phyloP scores from a whole-genome alignment of 23 red algal species.

The Agarophyton chilense region DNA sequence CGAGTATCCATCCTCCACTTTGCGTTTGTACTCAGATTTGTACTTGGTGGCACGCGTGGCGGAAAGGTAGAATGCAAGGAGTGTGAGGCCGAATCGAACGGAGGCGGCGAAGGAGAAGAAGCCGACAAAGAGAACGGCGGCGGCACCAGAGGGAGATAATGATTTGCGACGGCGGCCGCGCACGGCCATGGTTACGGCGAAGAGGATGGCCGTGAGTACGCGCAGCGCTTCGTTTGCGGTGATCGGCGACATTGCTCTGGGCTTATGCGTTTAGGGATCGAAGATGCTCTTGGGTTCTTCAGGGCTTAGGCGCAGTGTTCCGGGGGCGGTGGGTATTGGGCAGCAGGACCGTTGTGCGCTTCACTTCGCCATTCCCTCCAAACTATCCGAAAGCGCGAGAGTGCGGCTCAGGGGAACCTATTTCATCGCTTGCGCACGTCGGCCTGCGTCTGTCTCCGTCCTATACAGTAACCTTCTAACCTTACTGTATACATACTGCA shows the following conservation, averaged over 20 bases:
- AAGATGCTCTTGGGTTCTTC: no score
- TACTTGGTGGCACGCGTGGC: slow-evolving; percentile 51
- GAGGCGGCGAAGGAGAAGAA: slow-evolving; percentile 42
- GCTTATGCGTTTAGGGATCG: background rate
- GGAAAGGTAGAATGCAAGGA: slow-evolving; percentile 48
- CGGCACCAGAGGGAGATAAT: slow-evolving; percentile 26
- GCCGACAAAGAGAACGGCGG: slow-evolving; percentile 58
- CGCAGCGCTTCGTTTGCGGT: background rate
- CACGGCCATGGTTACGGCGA: slow-evolving; percentile 11
- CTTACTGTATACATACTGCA: no score
- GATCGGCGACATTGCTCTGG: background rate
- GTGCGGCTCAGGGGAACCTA: no score
- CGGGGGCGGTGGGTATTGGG: no score
- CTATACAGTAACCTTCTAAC: no score
- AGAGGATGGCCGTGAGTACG: slow-evolving; percentile 1
- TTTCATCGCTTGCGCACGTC: no score
- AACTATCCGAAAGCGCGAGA: no score
- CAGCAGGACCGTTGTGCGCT: no score
- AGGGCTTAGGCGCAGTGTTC: no score
- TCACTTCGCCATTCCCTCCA: no score
- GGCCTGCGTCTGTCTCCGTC: no score
- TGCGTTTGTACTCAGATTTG: slow-evolving; percentile 15
- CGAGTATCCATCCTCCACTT: slow-evolving; percentile 22
- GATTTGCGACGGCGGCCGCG: slow-evolving; percentile 43
- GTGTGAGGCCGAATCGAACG: slow-evolving; percentile 54